These are phyloP conservation scores for Meripilus lineatus DNA, from an alignment of 1,284 basidiomycete genomes.

Conservation along the genomic window DNA sequence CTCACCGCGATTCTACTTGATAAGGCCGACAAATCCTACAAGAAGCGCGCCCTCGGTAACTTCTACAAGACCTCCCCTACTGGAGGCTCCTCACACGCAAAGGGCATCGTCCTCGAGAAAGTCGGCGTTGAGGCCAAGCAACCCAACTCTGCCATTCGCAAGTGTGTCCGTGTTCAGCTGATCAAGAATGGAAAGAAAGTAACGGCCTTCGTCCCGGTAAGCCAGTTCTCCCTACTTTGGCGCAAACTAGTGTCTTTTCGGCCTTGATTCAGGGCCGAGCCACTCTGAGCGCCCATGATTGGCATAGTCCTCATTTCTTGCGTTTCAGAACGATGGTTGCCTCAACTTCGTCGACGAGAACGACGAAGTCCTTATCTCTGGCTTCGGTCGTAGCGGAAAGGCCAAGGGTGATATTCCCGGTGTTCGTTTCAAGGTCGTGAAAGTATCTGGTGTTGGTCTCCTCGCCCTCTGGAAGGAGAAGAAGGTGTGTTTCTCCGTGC, in stretches of 20 bases:
- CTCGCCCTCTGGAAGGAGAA: slow-evolving; percentile 98
- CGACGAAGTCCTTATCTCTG: slow-evolving; percentile 99
- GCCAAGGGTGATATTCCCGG: slow-evolving; percentile 97
- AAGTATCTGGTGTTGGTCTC: slow-evolving; percentile 98
- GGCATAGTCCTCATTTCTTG: slow-evolving; percentile 19
- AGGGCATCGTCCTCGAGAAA: slow-evolving; percentile 99
- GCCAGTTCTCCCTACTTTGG: slow-evolving; percentile 14
- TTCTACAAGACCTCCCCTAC: slow-evolving; percentile 99
- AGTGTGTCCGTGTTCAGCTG: slow-evolving; percentile 99
- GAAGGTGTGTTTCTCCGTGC: slow-evolving; percentile 60
- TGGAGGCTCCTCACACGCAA: slow-evolving; percentile 98
- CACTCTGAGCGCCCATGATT: neutral
- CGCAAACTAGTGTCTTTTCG: neutral
- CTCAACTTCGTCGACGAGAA: slow-evolving; percentile 99
- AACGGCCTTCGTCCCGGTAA: slow-evolving; percentile 76
- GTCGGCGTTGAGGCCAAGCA: slow-evolving; percentile 93
- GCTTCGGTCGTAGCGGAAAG: slow-evolving; percentile 99
- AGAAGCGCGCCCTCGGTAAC: slow-evolving; percentile 99
- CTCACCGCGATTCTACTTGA: slow-evolving; percentile 6
- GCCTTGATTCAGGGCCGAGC: neutral
- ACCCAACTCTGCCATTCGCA: slow-evolving; percentile 99
- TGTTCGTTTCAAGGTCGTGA: slow-evolving; percentile 99
- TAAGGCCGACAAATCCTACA: slow-evolving; percentile 97
- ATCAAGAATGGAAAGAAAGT: slow-evolving; percentile 99
- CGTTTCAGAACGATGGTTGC: slow-evolving; percentile 96